Evolutionary conservation across 805 yeast genomes (phyloP).

Genomic region (Huiozyma sinensis): DNA sequence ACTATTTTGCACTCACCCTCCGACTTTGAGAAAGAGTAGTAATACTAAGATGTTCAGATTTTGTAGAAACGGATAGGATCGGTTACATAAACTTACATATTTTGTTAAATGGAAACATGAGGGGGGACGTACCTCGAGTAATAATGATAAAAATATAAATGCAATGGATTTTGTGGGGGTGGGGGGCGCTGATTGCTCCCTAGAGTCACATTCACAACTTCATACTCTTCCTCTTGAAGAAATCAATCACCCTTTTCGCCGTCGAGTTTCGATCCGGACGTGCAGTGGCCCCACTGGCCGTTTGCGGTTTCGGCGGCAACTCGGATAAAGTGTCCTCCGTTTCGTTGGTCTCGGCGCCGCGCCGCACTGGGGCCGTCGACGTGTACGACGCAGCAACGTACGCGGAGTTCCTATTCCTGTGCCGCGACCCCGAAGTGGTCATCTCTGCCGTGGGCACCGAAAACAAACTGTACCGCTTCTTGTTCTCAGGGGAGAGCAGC

Average conservation of each 20-base stretch:
- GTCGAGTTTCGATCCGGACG: slow-evolving; percentile 33
- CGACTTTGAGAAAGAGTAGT: no score
- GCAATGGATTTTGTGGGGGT: neutral
- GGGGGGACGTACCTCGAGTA: neutral
- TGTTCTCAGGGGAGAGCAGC: neutral
- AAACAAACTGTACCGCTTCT: slow-evolving; percentile 33
- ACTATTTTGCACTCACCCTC: no score
- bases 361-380: neutral
- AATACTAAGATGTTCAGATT: no score
- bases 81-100: neutral
- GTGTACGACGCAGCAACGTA: neutral
- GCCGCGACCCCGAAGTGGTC: neutral
- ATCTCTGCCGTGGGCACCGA: slow-evolving; percentile 26
- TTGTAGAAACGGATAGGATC: no score
- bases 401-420: neutral
- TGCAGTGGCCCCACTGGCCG: no score
- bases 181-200: neutral
- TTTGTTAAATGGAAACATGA: neutral
- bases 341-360: neutral
- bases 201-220: no score
- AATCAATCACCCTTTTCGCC: slow-evolving; percentile 67
- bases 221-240: slow-evolving; percentile 57
- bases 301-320: no score
- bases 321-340: neutral
- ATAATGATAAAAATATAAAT: no score